Percentiles rank a stretch among this genome's conserved stretches.
phyloP scores from a whole-genome alignment of 2,329 filamentous ascomycete genomes.

The Rutstroemia sydowiana region DNA sequence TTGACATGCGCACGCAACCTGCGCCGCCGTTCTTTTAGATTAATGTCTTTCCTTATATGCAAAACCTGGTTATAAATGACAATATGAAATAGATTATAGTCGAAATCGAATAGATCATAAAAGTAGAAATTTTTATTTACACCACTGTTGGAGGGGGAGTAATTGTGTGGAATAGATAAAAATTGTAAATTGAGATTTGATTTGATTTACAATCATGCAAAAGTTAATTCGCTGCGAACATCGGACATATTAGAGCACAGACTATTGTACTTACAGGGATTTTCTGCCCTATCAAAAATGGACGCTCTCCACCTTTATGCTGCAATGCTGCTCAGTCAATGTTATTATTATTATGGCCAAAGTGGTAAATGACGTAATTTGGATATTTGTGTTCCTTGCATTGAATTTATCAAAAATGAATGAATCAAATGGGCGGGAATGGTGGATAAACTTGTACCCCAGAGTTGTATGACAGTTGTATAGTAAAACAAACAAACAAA shows the following conservation, averaged over 20 bases:
- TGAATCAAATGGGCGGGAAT: too few relatives aligned
- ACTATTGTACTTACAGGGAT: background rate
- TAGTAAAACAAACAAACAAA: too few relatives aligned
- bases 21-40: conserved; percentile 15
- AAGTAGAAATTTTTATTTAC: background rate
- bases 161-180: background rate
- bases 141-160: background rate
- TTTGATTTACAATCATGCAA: conserved; percentile 7
- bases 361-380: too few relatives aligned
- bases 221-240: conserved; percentile 10
- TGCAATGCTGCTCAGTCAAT: background rate
- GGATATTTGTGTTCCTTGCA: too few relatives aligned
- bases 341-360: too few relatives aligned
- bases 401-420: too few relatives aligned
- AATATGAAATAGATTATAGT: background rate
- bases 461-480: too few relatives aligned
- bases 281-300: conserved; percentile 1
- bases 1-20: conserved; percentile 13
- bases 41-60: background rate
- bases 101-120: background rate
- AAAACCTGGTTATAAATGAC: too few relatives aligned
- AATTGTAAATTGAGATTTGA: background rate
- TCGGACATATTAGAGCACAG: conserved; percentile 1
- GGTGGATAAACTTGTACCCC: too few relatives aligned
- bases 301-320: background rate